Evolutionary conservation across 805 yeast genomes (phyloP).

Genomic region (Candida chilensis): DNA sequence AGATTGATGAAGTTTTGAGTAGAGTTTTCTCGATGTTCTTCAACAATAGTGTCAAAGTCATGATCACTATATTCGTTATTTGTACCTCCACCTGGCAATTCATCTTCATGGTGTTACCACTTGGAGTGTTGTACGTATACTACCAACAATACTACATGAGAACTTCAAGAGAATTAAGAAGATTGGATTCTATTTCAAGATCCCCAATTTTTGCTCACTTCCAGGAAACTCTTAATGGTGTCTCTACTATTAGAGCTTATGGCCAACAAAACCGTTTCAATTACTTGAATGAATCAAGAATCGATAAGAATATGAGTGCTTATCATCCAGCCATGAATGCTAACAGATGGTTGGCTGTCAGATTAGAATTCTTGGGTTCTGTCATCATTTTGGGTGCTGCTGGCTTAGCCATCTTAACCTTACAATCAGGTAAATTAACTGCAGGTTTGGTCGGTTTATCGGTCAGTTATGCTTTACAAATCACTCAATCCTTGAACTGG

Average conservation of each 20-base stretch:
- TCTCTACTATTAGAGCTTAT: slow-evolving; percentile 68
- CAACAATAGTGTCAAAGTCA: slow-evolving; percentile 49
- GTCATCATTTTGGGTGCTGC: slow-evolving; percentile 82
- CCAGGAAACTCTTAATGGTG: slow-evolving; percentile 75
- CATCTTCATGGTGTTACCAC: slow-evolving; percentile 61
- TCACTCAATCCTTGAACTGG: slow-evolving; percentile 93
- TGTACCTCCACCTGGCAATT: slow-evolving; percentile 86
- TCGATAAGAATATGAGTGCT: slow-evolving; percentile 86
- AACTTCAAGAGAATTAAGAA: slow-evolving; percentile 74
- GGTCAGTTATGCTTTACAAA: slow-evolving; percentile 85
- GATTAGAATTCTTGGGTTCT: slow-evolving; percentile 88
- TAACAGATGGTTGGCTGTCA: slow-evolving; percentile 95
- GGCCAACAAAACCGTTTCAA: slow-evolving; percentile 55
- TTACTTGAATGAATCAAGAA: slow-evolving; percentile 54
- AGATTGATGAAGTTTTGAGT: slow-evolving; percentile 73
- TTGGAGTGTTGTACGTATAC: slow-evolving; percentile 52
- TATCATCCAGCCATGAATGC: slow-evolving; percentile 88
- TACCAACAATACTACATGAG: slow-evolving; percentile 72
- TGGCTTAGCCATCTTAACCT: slow-evolving; percentile 64
- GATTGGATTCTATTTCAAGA: slow-evolving; percentile 71
- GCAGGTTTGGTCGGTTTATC: slow-evolving; percentile 94
- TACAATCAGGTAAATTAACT: slow-evolving; percentile 59
- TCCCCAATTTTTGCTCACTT: slow-evolving; percentile 80
- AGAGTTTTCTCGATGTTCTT: slow-evolving; percentile 67
- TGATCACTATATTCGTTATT: slow-evolving; percentile 73